Evolutionary conservation across 2,329 filamentous ascomycete species (phyloP).

Genomic region (Colletotrichum somersetense): DNA sequence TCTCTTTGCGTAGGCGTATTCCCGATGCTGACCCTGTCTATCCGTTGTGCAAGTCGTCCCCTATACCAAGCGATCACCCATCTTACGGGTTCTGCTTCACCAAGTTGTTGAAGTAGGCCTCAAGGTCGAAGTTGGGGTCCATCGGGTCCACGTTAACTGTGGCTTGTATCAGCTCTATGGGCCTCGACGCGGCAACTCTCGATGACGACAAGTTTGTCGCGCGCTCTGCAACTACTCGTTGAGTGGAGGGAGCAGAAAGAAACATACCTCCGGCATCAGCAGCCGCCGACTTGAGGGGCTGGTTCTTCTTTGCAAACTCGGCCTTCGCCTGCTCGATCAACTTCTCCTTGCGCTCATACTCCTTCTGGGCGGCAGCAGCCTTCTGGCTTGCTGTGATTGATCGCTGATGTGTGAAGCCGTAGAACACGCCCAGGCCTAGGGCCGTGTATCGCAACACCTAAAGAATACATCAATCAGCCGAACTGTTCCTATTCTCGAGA

Average conservation of each 20-base stretch:
- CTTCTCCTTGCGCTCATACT: constrained; percentile 91
- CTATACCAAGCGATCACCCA: constrained; percentile 45
- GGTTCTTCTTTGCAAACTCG: constrained; percentile 85
- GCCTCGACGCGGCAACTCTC: background rate
- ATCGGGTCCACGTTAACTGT: constrained; percentile 81
- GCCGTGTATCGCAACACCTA: constrained; percentile 98
- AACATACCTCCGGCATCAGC: constrained; percentile 38
- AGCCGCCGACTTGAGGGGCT: constrained; percentile 53
- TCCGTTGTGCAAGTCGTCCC: constrained; percentile 47
- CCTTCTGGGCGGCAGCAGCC: constrained; percentile 77
- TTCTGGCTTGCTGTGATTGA: constrained; percentile 80
- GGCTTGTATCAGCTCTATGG: constrained; percentile 22
- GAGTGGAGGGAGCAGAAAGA: background rate
- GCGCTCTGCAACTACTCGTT: constrained; percentile 1
- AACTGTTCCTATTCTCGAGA: background rate
- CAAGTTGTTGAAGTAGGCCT: constrained; percentile 81
- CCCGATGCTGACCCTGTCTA: constrained; percentile 44
- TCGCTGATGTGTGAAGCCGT: constrained; percentile 95
- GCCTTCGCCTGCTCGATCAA: constrained; percentile 94
- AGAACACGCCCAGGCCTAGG: constrained; percentile 90
- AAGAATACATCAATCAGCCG: constrained; percentile 48
- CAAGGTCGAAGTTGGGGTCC: constrained; percentile 93
- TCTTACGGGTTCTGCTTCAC: constrained; percentile 64
- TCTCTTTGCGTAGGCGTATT: constrained; percentile 40
- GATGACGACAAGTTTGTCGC: background rate